phyloP scores from a whole-genome alignment of 768 basidiomycete species.

The Suillus tomentosus region DNA sequence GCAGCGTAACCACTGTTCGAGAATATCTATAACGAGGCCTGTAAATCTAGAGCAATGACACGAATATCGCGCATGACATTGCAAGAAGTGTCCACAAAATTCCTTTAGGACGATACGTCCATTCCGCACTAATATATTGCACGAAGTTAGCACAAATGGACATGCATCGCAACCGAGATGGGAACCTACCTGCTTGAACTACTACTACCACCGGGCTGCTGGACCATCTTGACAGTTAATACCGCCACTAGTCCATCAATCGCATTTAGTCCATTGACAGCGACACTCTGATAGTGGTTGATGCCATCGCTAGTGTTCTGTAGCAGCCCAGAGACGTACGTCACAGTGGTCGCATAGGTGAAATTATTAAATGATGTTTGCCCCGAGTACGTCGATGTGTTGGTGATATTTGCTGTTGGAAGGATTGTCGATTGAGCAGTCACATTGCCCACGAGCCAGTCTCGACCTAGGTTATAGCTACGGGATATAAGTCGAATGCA shows the following conservation, averaged over 20 bases:
- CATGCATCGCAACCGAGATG: not conserved
- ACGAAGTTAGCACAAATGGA: constrained; percentile 9
- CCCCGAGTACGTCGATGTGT: constrained; percentile 61
- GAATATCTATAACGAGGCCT: too few relatives aligned
- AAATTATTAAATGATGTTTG: constrained; percentile 64
- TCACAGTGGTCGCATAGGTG: constrained; percentile 70
- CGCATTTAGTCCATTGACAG: constrained; percentile 52
- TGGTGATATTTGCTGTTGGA: constrained; percentile 34
- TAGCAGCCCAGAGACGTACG: constrained; percentile 72
- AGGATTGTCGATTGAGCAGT: constrained; percentile 45
- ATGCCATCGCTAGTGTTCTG: constrained; percentile 67
- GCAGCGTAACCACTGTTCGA: not conserved
- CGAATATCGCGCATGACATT: constrained; percentile 16
- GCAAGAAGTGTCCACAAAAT: constrained; percentile 20
- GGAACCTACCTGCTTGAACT: constrained; percentile 25
- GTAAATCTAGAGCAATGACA: constrained; percentile 18
- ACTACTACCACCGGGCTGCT: constrained; percentile 27
- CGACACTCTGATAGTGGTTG: constrained; percentile 65
- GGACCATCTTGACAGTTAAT: constrained; percentile 67
- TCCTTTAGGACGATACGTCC: constrained; percentile 14
- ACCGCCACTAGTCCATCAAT: constrained; percentile 85
- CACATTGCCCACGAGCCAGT: constrained; percentile 85
- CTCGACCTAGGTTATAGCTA: constrained; percentile 79
- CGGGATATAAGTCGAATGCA: not conserved
- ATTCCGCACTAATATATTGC: constrained; percentile 17